Conservation (phyloP, 148 eudicot species). For the Silene latifolia region DNA sequence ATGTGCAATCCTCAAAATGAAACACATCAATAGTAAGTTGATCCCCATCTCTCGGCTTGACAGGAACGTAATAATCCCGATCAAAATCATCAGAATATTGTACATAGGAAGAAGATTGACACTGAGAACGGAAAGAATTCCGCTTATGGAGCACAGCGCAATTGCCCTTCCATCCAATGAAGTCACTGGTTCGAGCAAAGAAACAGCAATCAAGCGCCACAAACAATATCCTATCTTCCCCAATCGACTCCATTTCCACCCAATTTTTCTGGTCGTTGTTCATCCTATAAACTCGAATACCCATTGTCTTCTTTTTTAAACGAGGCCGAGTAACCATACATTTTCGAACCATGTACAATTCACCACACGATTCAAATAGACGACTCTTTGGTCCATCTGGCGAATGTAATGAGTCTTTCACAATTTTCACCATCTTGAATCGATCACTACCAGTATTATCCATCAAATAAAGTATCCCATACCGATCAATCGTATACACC, state of each 20-base stretch:
- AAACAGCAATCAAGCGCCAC: slow-evolving; percentile 12
- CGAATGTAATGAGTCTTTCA: neutral
- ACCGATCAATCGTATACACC: slow-evolving; percentile 3
- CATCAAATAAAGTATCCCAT: slow-evolving; percentile 5
- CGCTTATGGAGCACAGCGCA: neutral
- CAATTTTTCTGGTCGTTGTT: neutral
- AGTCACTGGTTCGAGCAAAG: neutral
- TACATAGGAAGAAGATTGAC: too few relatives aligned
- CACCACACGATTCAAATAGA: slow-evolving; percentile 10
- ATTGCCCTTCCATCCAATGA: slow-evolving; percentile 14
- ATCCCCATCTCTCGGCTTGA: too few relatives aligned
- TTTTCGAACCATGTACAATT: neutral
- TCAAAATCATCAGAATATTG: too few relatives aligned
- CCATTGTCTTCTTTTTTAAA: neutral
- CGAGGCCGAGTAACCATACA: neutral
- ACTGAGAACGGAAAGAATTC: neutral
- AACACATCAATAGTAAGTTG: too few relatives aligned
- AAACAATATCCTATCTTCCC: slow-evolving; percentile 10
- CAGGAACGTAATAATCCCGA: too few relatives aligned
- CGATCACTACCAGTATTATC: neutral
- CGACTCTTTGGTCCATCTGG: neutral
- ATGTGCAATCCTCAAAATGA: too few relatives aligned
- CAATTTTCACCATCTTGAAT: neutral
- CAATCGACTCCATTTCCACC: slow-evolving; percentile 11
- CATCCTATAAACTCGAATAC: neutral